Evolutionary conservation across 1,139 yeast genomes (phyloP).

Genomic region (Geotrichum reessii): DNA sequence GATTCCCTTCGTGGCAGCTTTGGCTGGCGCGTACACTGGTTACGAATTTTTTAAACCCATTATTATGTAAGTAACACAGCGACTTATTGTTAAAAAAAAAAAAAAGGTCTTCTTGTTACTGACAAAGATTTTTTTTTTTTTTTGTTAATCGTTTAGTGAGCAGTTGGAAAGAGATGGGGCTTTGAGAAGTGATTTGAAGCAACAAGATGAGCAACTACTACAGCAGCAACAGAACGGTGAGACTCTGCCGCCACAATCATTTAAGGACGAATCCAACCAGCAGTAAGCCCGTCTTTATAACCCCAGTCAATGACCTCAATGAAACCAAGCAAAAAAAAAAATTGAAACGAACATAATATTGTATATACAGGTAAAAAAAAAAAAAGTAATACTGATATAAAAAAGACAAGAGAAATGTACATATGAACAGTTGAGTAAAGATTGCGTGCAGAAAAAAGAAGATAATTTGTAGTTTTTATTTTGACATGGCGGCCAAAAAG

Average conservation of each 20-base stretch:
- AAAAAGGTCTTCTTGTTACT: too few relatives aligned
- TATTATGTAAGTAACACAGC: constrained; percentile 12
- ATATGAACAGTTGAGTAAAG: neutral
- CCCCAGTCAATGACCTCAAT: neutral
- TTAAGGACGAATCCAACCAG: neutral
- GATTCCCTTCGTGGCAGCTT: constrained; percentile 14
- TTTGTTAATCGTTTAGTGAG: constrained; percentile 12
- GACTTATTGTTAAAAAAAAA: too few relatives aligned
- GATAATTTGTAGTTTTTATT: constrained; percentile 14
- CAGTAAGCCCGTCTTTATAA: neutral
- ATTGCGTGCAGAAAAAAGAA: neutral
- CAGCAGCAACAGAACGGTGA: neutral
- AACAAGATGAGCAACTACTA: neutral
- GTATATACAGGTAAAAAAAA: constrained; percentile 1
- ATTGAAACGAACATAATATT: neutral
- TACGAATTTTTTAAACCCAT: constrained; percentile 16
- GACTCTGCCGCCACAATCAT: neutral
- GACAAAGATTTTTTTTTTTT: neutral
- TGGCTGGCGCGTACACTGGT: constrained; percentile 14
- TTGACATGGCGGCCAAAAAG: constrained; percentile 43
- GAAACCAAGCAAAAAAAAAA: neutral
- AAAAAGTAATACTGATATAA: neutral
- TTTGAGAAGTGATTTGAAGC: constrained; percentile 2
- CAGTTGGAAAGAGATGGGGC: constrained; percentile 16
- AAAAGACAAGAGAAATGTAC: neutral